phyloP scores from a whole-genome alignment of 2,329 filamentous ascomycete genomes.

The Penicillium concentricum region DNA sequence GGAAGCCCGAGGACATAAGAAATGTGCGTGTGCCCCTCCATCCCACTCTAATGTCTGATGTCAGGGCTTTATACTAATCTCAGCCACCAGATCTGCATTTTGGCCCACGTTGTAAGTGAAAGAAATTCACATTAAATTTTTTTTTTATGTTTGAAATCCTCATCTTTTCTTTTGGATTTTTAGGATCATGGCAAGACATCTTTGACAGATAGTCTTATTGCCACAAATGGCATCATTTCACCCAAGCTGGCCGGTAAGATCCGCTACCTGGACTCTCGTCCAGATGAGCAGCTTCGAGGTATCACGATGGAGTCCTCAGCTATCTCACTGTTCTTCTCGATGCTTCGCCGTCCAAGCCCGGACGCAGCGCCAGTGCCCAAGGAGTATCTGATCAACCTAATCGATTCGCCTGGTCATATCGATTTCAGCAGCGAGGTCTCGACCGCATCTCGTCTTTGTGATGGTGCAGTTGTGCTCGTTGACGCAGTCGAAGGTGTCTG shows the following conservation, averaged over 20 bases:
- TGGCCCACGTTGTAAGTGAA: slow-evolving; percentile 77
- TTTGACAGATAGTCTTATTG: slow-evolving; percentile 89
- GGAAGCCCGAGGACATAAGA: slow-evolving; percentile 81
- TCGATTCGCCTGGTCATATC: slow-evolving; percentile 96
- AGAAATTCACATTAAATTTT: not conserved
- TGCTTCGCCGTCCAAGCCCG: slow-evolving; percentile 71
- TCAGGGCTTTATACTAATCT: slow-evolving; percentile 32
- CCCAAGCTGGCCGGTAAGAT: slow-evolving; percentile 97
- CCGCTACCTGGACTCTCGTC: slow-evolving; percentile 91
- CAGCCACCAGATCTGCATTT: slow-evolving; percentile 78
- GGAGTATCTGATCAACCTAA: slow-evolving; percentile 95
- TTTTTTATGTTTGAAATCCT: not conserved
- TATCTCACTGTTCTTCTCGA: slow-evolving; percentile 93
- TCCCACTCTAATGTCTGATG: slow-evolving; percentile 26
- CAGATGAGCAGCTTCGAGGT: slow-evolving; percentile 90
- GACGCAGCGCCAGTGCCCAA: slow-evolving; percentile 69
- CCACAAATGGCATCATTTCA: slow-evolving; percentile 99
- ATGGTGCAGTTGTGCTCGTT: slow-evolving; percentile 90
- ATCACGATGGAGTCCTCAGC: slow-evolving; percentile 99
- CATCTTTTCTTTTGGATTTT: slow-evolving; percentile 14
- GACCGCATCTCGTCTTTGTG: slow-evolving; percentile 88
- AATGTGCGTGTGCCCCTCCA: slow-evolving; percentile 65
- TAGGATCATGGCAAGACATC: slow-evolving; percentile 97
- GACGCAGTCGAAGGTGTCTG: slow-evolving; percentile 98
- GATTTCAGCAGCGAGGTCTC: slow-evolving; percentile 99